Base-by-base conservation (phyloP, 257 asterid genomes). In the Penstemon davidsonii region DNA sequence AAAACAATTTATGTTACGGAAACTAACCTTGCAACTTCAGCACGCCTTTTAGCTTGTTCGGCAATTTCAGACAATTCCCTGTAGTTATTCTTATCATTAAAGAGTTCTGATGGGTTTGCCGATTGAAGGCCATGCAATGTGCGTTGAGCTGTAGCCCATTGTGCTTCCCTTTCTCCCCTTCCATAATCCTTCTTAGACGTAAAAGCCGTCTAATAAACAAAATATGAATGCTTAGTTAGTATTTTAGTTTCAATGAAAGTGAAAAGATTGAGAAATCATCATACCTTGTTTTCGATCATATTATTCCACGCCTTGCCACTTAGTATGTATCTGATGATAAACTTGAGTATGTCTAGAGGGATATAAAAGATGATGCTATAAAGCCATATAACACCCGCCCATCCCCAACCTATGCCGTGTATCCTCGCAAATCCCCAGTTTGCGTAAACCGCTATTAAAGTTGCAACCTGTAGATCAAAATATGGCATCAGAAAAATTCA, bases 381-480 rank as follows among this genome's bases (percentile, higher is more conserved):
- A 10, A 85, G 39, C 90, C 90, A 85, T 36, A 85, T 82, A 7
- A 80, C 85, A 1, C 79, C 83, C 1, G 87, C 87, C 89, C 89
- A 84, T 4, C 89, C 90, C 90, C 90, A 84, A 0, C 90, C 90
- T 4, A 80, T 70, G 1, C 85, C 87, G 0, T 54, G 49, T 64
- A 82, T 78, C 49, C 78, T 75, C 50, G 90, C 90, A 15, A 85
- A 85, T 6, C 42, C 84, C 90, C 90, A 85, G 49, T 77, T 44
- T 12, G 86, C 76, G 19, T 84, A 84, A 5, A 82, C 90, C 0
- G 90, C 85, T 41, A 84, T 44, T 3, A 82, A 3, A 38, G 90
- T 85, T 25, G 90, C 90, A 68, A 85, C 19, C 89, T 84, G 42
- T 6, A 6, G 6, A 69, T 13, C 44, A 42, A 45, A 62, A 8